Conservation (phyloP, 2,329 filamentous ascomycete genomes). For the Nemania bipapillata region DNA sequence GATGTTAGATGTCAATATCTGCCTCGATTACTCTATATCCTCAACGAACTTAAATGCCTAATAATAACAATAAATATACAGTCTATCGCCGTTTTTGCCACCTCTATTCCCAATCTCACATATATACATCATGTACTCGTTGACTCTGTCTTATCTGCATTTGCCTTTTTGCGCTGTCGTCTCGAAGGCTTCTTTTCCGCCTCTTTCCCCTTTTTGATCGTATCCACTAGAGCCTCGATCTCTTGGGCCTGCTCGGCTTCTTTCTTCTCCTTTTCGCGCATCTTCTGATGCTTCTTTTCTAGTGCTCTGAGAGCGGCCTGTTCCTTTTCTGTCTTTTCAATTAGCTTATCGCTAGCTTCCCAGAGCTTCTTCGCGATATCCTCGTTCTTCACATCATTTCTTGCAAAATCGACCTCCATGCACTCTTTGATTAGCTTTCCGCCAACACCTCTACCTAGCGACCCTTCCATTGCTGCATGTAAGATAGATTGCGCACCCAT, state of each 20-base stretch:
- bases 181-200: conserved; percentile 50
- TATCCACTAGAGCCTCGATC: conserved; percentile 45
- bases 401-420: conserved; percentile 75
- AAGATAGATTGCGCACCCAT: conserved; percentile 89
- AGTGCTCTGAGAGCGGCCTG: conserved; percentile 63
- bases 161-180: conserved; percentile 49
- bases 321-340: conserved; percentile 83
- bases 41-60: neutral
- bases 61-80: conserved; percentile 12
- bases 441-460: conserved; percentile 71
- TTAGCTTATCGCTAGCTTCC: conserved; percentile 86
- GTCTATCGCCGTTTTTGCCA: conserved; percentile 9
- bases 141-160: conserved; percentile 37
- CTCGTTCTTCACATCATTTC: conserved; percentile 81
- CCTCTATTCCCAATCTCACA: neutral
- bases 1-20: neutral
- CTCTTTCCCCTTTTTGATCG: conserved; percentile 53
- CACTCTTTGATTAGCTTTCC: conserved; percentile 90
- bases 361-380: conserved; percentile 84
- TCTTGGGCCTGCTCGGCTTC: conserved; percentile 49
- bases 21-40: neutral
- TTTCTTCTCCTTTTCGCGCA: conserved; percentile 48
- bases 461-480: conserved; percentile 83
- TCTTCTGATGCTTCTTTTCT: conserved; percentile 57
- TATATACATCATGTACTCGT: conserved; percentile 24